Evolutionary conservation across 2,329 filamentous ascomycete genomes (phyloP).

Genomic region (Diaporthe citri): DNA sequence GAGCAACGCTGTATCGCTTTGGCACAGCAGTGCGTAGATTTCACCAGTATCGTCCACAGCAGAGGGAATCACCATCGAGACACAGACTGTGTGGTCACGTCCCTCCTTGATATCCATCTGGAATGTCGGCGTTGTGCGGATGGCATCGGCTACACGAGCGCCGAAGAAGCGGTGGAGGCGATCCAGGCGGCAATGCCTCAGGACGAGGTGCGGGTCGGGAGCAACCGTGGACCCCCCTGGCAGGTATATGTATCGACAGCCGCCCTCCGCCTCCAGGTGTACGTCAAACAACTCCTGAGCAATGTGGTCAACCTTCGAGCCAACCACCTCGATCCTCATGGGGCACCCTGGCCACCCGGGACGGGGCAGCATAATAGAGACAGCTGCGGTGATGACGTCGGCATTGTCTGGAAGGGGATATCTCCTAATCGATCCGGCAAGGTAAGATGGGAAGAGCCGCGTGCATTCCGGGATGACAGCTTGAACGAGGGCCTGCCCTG

Average conservation of each 20-base stretch:
- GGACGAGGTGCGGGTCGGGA: not conserved
- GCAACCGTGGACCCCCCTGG: not conserved
- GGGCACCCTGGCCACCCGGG: not conserved
- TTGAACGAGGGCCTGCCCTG: too few relatives aligned
- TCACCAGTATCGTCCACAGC: not conserved
- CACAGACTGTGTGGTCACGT: not conserved
- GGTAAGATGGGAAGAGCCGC: not conserved
- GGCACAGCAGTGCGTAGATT: not conserved
- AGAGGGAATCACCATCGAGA: not conserved
- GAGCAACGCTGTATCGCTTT: not conserved
- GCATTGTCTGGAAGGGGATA: not conserved
- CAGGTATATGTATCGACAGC: not conserved
- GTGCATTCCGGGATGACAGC: not conserved
- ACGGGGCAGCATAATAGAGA: not conserved
- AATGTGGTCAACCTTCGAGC: not conserved
- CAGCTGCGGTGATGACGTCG: not conserved
- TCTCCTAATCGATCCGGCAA: not conserved
- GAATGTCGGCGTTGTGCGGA: not conserved
- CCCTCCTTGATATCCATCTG: slow-evolving; percentile 2
- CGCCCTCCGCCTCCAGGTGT: not conserved
- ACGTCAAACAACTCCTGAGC: not conserved
- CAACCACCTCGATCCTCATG: not conserved
- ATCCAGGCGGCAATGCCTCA: not conserved
- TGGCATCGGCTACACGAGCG: not conserved
- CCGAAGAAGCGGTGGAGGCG: not conserved